Conservation (phyloP, 1,139 yeast genomes). For the Hanseniaspora sp. region DNA sequence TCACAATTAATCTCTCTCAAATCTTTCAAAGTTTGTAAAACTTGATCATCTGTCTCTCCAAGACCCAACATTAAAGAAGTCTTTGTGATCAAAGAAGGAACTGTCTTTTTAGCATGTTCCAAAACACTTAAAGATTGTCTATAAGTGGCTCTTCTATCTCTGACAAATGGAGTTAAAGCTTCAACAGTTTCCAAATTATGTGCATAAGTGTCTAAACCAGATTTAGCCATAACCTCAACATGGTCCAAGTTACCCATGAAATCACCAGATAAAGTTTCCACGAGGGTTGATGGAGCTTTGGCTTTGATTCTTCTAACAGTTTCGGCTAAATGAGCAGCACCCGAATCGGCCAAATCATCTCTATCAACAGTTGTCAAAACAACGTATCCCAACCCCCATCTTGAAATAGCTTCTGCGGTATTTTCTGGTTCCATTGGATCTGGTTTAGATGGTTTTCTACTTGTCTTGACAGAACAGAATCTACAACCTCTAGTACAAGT, state of each 20-base stretch:
- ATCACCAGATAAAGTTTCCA: conserved; percentile 91
- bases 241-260: conserved; percentile 78
- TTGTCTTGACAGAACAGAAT: conserved; percentile 92
- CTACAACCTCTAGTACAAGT: conserved; percentile 98
- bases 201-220: conserved; percentile 93
- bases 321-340: conserved; percentile 78
- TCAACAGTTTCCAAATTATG: conserved; percentile 96
- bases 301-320: conserved; percentile 75
- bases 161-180: conserved; percentile 81
- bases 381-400: conserved; percentile 98
- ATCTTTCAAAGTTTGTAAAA: conserved; percentile 61
- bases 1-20: conserved; percentile 71
- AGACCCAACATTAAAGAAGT: conserved; percentile 94
- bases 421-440: conserved; percentile 97
- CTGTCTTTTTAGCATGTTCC: conserved; percentile 64
- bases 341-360: conserved; percentile 90
- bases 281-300: conserved; percentile 83
- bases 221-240: conserved; percentile 67
- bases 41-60: conserved; percentile 89
- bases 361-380: conserved; percentile 96
- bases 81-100: conserved; percentile 72
- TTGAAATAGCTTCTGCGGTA: conserved; percentile 91
- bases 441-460: conserved; percentile 72
- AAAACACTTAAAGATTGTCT: conserved; percentile 75
- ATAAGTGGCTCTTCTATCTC: conserved; percentile 95